Evolutionary conservation across 108 stramenopile genomes (phyloP).

Genomic region (Nitzschia inconspicua): DNA sequence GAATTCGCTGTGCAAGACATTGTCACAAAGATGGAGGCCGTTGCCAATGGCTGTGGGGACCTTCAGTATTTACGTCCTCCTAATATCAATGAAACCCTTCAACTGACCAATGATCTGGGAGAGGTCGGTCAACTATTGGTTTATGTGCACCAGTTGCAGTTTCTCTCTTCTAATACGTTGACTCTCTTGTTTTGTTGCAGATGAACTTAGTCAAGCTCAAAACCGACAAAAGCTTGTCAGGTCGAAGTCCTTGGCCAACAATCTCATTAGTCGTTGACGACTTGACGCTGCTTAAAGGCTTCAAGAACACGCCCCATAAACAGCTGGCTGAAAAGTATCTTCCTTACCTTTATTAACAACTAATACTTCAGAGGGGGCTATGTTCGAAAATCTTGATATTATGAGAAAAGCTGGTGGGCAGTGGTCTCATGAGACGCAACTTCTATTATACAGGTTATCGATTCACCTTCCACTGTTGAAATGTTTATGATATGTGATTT

Average conservation of each 20-base stretch:
- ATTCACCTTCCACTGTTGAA: no score
- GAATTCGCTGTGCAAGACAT: slow-evolving; percentile 71
- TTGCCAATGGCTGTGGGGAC: slow-evolving; percentile 64
- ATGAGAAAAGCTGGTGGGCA: no score
- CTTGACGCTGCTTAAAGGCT: slow-evolving; percentile 45
- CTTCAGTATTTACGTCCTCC: slow-evolving; percentile 59
- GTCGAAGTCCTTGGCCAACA: slow-evolving; percentile 61
- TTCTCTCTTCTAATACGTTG: background rate
- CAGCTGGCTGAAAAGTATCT: slow-evolving; percentile 12
- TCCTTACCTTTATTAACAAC: no score
- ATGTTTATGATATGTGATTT: no score
- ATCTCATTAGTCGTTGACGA: slow-evolving; percentile 52
- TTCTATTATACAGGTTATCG: no score
- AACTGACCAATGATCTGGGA: slow-evolving; percentile 49
- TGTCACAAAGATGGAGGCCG: slow-evolving; percentile 66
- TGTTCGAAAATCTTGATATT: no score
- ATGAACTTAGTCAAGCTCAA: slow-evolving; percentile 41
- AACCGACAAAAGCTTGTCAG: slow-evolving; percentile 34
- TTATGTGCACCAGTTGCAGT: background rate
- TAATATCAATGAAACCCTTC: slow-evolving; percentile 39
- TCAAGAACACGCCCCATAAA: slow-evolving; percentile 41
- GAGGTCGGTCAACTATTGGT: slow-evolving; percentile 38
- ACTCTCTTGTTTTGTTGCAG: slow-evolving; percentile 5
- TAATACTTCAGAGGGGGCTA: no score
- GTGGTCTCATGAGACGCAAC: no score